phyloP scores from a whole-genome alignment of 2,329 filamentous ascomycete genomes.

The Beauveria caledonica region DNA sequence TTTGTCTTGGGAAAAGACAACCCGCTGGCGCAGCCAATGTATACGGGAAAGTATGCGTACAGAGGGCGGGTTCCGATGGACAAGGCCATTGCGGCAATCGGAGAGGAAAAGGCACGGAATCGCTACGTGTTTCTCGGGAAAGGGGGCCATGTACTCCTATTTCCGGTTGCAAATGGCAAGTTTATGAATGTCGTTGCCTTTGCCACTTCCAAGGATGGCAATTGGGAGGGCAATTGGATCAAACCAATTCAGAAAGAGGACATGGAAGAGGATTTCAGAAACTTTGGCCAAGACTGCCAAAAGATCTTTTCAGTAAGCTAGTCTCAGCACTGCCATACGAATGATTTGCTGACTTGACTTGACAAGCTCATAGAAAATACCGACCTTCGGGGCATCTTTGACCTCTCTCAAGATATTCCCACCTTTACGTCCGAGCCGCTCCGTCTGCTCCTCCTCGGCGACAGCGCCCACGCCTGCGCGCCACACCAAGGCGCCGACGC shows the following conservation, averaged over 20 bases:
- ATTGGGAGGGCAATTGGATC: constrained; percentile 10
- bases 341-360: not conserved
- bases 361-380: constrained; percentile 11
- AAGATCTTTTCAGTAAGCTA: constrained; percentile 9
- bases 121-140: constrained; percentile 32
- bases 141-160: constrained; percentile 48
- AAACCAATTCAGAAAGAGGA: constrained; percentile 6
- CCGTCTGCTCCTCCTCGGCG: constrained; percentile 11
- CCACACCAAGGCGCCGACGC: constrained; percentile 13
- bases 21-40: constrained; percentile 32
- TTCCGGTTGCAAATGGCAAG: constrained; percentile 46
- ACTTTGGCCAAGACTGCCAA: constrained; percentile 10
- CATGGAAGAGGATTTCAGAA: constrained; percentile 6
- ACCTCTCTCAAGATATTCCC: constrained; percentile 9
- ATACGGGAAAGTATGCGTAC: constrained; percentile 51
- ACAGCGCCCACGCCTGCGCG: constrained; percentile 13
- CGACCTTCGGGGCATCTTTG: constrained; percentile 9
- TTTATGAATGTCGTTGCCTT: constrained; percentile 48
- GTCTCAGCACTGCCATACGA: not conserved
- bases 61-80: constrained; percentile 40
- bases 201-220: constrained; percentile 21
- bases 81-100: constrained; percentile 41
- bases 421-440: constrained; percentile 5
- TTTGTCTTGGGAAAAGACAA: constrained; percentile 36
- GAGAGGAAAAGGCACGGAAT: constrained; percentile 25